Evolutionary conservation across 441 rosid species (phyloP).

Genomic region (Rhodomyrtus psidioides): DNA sequence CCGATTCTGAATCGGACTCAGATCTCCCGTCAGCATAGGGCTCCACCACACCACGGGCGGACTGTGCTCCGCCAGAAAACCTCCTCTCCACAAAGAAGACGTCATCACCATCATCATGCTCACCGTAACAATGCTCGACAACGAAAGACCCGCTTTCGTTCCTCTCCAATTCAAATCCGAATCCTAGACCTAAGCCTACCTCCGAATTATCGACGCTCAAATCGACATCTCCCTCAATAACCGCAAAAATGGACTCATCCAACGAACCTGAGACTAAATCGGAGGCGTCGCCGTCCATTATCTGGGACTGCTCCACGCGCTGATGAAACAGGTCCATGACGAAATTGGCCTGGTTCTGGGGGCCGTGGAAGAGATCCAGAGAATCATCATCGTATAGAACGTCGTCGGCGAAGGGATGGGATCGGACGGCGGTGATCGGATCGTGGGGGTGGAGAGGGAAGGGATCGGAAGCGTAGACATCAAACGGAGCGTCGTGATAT

Average conservation of each 20-base stretch:
- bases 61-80: slow-evolving; percentile 24
- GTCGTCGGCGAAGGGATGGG: slow-evolving; percentile 26
- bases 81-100: slow-evolving; percentile 54
- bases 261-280: slow-evolving; percentile 26
- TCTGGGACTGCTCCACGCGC: slow-evolving; percentile 71
- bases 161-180: slow-evolving; percentile 30
- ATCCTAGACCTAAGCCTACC: slow-evolving; percentile 42
- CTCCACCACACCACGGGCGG: slow-evolving; percentile 12
- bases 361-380: slow-evolving; percentile 28
- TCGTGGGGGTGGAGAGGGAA: not conserved
- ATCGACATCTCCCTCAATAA: slow-evolving; percentile 26
- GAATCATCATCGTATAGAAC: not conserved
- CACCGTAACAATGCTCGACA: slow-evolving; percentile 5
- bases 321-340: slow-evolving; percentile 79
- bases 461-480: slow-evolving; percentile 8
- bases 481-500: slow-evolving; percentile 1
- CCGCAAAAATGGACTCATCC: slow-evolving; percentile 35
- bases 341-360: slow-evolving; percentile 53
- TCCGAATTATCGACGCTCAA: slow-evolving; percentile 30
- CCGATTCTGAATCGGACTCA: slow-evolving; percentile 50
- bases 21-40: slow-evolving; percentile 21
- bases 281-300: slow-evolving; percentile 9
- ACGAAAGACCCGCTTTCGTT: not conserved
- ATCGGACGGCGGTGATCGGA: slow-evolving; percentile 12
- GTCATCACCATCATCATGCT: slow-evolving; percentile 23